A percentile compares a stretch with the other conserved stretches of the same genome.
These are phyloP conservation scores for Cnidoscolus chayamansa DNA, from an alignment of 441 rosid genomes.

Conservation along the genomic window DNA sequence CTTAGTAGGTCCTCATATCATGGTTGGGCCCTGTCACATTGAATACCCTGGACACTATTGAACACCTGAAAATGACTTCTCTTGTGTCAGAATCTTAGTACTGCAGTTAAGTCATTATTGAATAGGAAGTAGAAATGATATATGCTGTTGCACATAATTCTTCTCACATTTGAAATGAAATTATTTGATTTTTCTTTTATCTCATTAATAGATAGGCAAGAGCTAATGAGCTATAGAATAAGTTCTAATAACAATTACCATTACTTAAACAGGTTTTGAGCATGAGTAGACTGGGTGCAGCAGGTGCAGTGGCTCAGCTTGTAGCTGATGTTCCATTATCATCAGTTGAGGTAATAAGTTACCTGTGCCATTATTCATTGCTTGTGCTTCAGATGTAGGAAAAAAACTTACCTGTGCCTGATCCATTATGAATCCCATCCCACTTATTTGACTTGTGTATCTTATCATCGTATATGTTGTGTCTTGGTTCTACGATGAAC, in stretches of 20 bases:
- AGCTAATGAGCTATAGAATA: too few relatives aligned
- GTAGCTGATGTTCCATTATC: conserved; percentile 84
- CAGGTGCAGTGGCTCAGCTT: conserved; percentile 97
- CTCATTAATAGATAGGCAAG: too few relatives aligned
- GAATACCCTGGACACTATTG: conserved; percentile 28
- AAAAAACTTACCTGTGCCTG: too few relatives aligned
- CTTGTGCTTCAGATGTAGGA: too few relatives aligned
- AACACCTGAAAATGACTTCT: conserved; percentile 25
- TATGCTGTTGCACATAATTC: background rate
- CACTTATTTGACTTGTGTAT: too few relatives aligned
- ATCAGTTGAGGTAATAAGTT: conserved; percentile 64
- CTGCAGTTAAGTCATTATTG: conserved; percentile 15
- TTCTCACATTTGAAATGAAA: background rate
- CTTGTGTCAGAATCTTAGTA: conserved; percentile 18
- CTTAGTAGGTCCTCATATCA: conserved; percentile 18
- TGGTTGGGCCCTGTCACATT: conserved; percentile 31
- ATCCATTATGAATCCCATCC: too few relatives aligned
- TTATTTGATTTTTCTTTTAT: too few relatives aligned
- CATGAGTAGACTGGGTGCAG: conserved; percentile 97
- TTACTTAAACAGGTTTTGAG: conserved; percentile 64
- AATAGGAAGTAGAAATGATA: conserved; percentile 7
- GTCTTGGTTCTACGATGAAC: too few relatives aligned
- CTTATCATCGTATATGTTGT: too few relatives aligned
- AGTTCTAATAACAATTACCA: too few relatives aligned
- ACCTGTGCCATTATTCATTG: background rate